Percentiles rank a stretch among this genome's conserved stretches.
Evolutionary conservation across 768 basidiomycete species (phyloP).

Genomic region (Sporobolomyces phaffii): DNA sequence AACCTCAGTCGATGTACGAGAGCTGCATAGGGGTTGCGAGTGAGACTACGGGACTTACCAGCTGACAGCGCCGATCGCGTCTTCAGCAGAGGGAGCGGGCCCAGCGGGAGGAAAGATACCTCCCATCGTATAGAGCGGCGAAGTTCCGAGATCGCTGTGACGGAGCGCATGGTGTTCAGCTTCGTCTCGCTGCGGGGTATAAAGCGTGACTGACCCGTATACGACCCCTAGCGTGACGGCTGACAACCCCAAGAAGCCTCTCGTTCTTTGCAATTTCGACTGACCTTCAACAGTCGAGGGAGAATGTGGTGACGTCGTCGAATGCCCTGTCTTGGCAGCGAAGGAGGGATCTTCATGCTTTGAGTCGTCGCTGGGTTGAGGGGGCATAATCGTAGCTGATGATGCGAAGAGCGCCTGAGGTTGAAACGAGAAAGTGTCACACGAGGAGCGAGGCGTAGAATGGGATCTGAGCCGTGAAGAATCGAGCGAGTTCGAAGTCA

Average conservation of each 20-base stretch:
- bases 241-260: not conserved
- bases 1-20: not conserved
- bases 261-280: not conserved
- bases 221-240: constrained; percentile 19
- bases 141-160: constrained; percentile 49
- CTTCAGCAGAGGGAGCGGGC: constrained; percentile 55
- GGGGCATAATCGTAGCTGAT: too few relatives aligned
- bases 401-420: too few relatives aligned
- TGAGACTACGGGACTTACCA: constrained; percentile 44
- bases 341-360: not conserved
- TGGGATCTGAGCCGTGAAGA: too few relatives aligned
- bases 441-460: too few relatives aligned
- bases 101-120: constrained; percentile 58
- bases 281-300: not conserved
- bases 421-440: too few relatives aligned
- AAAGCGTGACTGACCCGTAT: constrained; percentile 11
- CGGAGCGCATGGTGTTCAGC: not conserved
- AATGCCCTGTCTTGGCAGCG: not conserved
- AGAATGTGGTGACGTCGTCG: not conserved
- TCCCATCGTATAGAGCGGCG: constrained; percentile 61
- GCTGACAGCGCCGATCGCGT: constrained; percentile 59
- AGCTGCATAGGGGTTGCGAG: not conserved
- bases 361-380: too few relatives aligned
- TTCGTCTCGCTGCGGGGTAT: not conserved
- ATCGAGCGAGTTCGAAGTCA: too few relatives aligned